Conservation (phyloP, 495 filamentous ascomycete species). For the Amorphotheca resinae region DNA sequence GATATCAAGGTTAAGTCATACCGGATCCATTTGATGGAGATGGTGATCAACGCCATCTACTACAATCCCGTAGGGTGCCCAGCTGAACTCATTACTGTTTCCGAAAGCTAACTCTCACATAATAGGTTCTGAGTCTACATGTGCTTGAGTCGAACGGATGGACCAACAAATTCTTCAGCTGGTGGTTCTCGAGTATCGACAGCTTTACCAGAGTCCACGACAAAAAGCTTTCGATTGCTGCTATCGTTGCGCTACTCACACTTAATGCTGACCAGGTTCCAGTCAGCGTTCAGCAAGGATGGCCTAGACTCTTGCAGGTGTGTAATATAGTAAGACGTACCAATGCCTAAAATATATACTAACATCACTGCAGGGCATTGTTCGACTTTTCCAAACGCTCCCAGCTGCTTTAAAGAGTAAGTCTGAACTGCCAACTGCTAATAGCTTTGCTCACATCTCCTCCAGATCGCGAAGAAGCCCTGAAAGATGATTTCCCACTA, state of each 20-base stretch:
- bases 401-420: slow-evolving; percentile 74
- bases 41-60: slow-evolving; percentile 97
- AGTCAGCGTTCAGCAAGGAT: slow-evolving; percentile 79
- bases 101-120: not conserved
- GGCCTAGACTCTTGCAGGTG: slow-evolving; percentile 76
- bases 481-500: slow-evolving; percentile 75
- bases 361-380: slow-evolving; percentile 46
- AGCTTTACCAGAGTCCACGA: slow-evolving; percentile 89
- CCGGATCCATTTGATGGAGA: slow-evolving; percentile 93
- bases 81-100: not conserved
- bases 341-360: not conserved
- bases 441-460: not conserved
- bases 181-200: slow-evolving; percentile 95
- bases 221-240: slow-evolving; percentile 93
- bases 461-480: slow-evolving; percentile 77
- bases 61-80: slow-evolving; percentile 65
- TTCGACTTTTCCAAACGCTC: slow-evolving; percentile 80
- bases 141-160: slow-evolving; percentile 79
- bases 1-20: slow-evolving; percentile 81
- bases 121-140: slow-evolving; percentile 51
- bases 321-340: not conserved
- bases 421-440: slow-evolving; percentile 16
- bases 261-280: slow-evolving; percentile 69
- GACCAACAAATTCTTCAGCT: slow-evolving; percentile 99
- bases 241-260: slow-evolving; percentile 73